Percentiles rank a stretch among this genome's conserved stretches.
phyloP scores from a whole-genome alignment of 2,329 filamentous ascomycete species.

The Albifimbria verrucaria region DNA sequence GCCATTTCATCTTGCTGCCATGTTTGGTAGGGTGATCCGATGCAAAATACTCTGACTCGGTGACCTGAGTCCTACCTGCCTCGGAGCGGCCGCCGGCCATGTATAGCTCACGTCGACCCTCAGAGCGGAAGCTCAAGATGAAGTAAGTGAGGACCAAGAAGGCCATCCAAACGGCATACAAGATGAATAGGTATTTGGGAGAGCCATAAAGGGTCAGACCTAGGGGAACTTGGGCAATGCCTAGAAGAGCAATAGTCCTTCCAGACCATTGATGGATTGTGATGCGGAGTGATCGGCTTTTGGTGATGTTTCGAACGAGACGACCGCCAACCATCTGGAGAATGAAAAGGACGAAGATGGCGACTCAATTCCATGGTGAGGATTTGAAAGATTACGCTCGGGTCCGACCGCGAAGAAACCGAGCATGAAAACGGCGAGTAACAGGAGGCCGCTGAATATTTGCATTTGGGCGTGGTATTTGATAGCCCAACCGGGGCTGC shows the following conservation, averaged over 20 bases:
- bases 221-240: conserved; percentile 81
- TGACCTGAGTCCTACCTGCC: conserved; percentile 34
- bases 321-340: conserved; percentile 69
- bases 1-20: conserved; percentile 37
- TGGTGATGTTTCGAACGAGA: conserved; percentile 53
- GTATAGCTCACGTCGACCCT: conserved; percentile 53
- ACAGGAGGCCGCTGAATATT: conserved; percentile 62
- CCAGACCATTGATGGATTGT: conserved; percentile 89
- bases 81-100: conserved; percentile 56
- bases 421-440: conserved; percentile 69
- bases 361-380: conserved; percentile 79
- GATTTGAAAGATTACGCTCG: conserved; percentile 69
- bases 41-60: conserved; percentile 38
- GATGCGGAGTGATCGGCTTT: conserved; percentile 46
- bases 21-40: conserved; percentile 22
- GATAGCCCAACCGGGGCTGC: conserved; percentile 58
- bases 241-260: conserved; percentile 72
- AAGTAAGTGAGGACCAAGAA: conserved; percentile 75
- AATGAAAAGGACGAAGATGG: conserved; percentile 70
- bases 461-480: conserved; percentile 73
- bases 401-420: conserved; percentile 78
- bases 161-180: conserved; percentile 77
- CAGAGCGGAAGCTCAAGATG: conserved; percentile 67
- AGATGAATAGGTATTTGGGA: conserved; percentile 77
- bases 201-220: conserved; percentile 92